phyloP scores from a whole-genome alignment of 2,329 filamentous ascomycete species.

The Aspergillus novoparasiticus region DNA sequence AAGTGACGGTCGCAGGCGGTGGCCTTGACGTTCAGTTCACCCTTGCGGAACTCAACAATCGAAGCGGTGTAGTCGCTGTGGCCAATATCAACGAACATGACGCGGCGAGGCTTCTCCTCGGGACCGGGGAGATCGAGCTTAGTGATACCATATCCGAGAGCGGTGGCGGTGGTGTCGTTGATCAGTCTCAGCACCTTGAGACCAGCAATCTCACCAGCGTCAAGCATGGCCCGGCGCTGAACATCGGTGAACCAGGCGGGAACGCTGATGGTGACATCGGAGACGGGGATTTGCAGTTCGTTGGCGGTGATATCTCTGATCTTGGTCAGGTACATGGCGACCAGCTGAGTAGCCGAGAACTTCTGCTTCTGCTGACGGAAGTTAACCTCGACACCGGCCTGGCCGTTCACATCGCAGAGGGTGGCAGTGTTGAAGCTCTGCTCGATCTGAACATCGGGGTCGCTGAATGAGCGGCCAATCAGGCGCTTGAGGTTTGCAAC shows the following conservation, averaged over 20 bases:
- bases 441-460: conserved; percentile 92
- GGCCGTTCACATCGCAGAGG: conserved; percentile 87
- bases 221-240: conserved; percentile 85
- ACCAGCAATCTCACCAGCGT: conserved; percentile 90
- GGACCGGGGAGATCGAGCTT: conserved; percentile 87
- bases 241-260: conserved; percentile 96
- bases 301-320: conserved; percentile 83
- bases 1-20: conserved; percentile 95
- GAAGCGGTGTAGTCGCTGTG: conserved; percentile 95
- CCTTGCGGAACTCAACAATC: conserved; percentile 95
- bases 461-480: conserved; percentile 79
- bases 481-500: conserved; percentile 91
- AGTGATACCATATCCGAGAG: conserved; percentile 95
- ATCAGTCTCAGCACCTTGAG: conserved; percentile 91
- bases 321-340: conserved; percentile 94
- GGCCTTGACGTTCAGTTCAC: conserved; percentile 89
- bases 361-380: conserved; percentile 94
- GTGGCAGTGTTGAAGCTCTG: conserved; percentile 85
- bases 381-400: conserved; percentile 90
- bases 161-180: conserved; percentile 96
- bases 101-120: conserved; percentile 89
- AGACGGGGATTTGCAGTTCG: conserved; percentile 88
- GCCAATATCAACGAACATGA: conserved; percentile 91
- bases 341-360: conserved; percentile 91
- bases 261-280: conserved; percentile 90